A percentile compares a stretch with the other conserved stretches of the same genome.
Conservation (phyloP, 805 yeast genomes). For the Kodamaea kaohsiungensis region DNA sequence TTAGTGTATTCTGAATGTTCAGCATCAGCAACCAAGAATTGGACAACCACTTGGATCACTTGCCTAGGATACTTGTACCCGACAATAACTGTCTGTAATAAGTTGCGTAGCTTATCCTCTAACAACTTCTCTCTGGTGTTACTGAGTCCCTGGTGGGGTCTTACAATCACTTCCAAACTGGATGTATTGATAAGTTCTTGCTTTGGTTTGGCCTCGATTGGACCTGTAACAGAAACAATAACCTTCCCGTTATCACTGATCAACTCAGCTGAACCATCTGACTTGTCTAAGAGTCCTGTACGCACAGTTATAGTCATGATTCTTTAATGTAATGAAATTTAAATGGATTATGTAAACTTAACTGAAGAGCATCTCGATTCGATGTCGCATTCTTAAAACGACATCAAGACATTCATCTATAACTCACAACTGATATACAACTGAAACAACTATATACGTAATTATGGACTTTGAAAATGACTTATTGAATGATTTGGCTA, state of each 20-base stretch:
- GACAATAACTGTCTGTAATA: constrained; percentile 60
- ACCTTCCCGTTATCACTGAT: constrained; percentile 54
- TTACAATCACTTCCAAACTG: constrained; percentile 72
- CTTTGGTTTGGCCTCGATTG: constrained; percentile 78
- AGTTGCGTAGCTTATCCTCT: constrained; percentile 67
- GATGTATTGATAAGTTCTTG: constrained; percentile 84
- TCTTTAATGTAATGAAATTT: neutral
- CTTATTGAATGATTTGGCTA: constrained; percentile 43
- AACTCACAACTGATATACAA: no score
- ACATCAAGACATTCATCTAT: neutral
- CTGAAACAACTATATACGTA: neutral
- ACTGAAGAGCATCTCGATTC: neutral
- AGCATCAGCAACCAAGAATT: constrained; percentile 35
- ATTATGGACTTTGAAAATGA: constrained; percentile 43
- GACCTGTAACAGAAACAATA: constrained; percentile 83
- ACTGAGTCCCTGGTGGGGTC: constrained; percentile 78
- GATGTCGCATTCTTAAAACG: neutral
- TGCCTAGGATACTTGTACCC: constrained; percentile 77
- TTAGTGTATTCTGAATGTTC: constrained; percentile 27
- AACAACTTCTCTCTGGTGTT: constrained; percentile 73
- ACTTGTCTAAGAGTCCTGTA: constrained; percentile 38
- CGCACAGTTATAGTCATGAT: neutral
- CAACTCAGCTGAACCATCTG: constrained; percentile 79
- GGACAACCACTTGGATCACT: constrained; percentile 45
- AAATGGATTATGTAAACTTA: neutral